Conservation (phyloP, 2,329 filamentous ascomycete species). For the Fusarium penzigii region DNA sequence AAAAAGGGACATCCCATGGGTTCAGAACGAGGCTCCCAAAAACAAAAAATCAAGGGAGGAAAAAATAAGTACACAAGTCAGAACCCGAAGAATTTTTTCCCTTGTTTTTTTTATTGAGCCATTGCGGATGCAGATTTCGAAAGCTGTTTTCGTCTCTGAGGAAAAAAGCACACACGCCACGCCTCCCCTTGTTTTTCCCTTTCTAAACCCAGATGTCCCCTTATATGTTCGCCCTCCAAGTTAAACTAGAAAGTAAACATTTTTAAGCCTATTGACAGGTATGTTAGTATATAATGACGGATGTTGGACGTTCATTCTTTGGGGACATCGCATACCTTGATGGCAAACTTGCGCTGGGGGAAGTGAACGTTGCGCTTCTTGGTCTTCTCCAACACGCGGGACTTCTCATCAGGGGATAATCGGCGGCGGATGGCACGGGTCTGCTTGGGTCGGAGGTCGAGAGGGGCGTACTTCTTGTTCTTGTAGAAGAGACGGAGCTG, state of each 20-base stretch:
- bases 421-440: constrained; percentile 97
- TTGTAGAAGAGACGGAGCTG: constrained; percentile 99
- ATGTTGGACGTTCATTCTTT: background rate
- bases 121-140: constrained; percentile 40
- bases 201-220: constrained; percentile 34
- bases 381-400: constrained; percentile 85
- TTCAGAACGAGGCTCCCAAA: constrained; percentile 37
- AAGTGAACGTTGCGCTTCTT: constrained; percentile 97
- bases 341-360: constrained; percentile 97
- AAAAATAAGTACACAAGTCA: constrained; percentile 41
- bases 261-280: constrained; percentile 29
- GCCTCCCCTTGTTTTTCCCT: constrained; percentile 36
- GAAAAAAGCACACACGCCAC: constrained; percentile 39
- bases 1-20: constrained; percentile 31
- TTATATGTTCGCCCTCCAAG: constrained; percentile 24
- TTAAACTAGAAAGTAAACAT: constrained; percentile 23
- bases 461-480: constrained; percentile 98
- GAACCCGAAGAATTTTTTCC: constrained; percentile 29
- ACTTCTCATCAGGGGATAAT: constrained; percentile 88
- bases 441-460: constrained; percentile 98
- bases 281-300: constrained; percentile 14
- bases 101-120: constrained; percentile 33
- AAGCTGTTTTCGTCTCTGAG: constrained; percentile 29
- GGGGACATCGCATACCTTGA: constrained; percentile 70
- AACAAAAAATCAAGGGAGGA: constrained; percentile 14